Evolutionary conservation across 208 protist species (phyloP).

Genomic region (Paratrypanosoma confusum): DNA sequence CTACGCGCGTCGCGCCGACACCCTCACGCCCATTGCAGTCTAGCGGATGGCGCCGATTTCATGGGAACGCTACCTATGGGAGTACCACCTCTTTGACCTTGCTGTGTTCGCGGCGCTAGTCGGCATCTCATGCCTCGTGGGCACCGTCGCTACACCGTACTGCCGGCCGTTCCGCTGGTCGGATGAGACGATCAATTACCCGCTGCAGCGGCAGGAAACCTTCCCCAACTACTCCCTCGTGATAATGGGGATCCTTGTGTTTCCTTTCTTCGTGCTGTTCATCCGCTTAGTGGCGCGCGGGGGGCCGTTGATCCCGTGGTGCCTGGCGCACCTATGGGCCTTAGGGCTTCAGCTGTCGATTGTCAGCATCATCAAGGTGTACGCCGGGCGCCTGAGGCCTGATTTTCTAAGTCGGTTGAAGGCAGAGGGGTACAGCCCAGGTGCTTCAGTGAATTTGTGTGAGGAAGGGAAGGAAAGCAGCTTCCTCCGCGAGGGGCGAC

Average conservation of each 20-base stretch:
- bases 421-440: slow-evolving; percentile 23
- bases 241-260: slow-evolving; percentile 20
- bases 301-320: slow-evolving; percentile 44
- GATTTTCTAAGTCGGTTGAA: slow-evolving; percentile 71
- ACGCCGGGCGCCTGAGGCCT: slow-evolving; percentile 84
- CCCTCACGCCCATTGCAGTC: no score
- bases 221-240: slow-evolving; percentile 54
- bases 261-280: slow-evolving; percentile 30
- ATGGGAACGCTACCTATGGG: no score
- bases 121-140: not conserved
- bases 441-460: slow-evolving; percentile 25
- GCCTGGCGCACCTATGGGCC: slow-evolving; percentile 39
- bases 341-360: slow-evolving; percentile 22
- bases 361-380: slow-evolving; percentile 44
- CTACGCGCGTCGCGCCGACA: no score
- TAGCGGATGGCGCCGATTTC: no score
- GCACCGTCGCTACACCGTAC: slow-evolving; percentile 12
- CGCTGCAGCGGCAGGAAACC: slow-evolving; percentile 18
- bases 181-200: slow-evolving; percentile 57
- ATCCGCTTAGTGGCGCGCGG: slow-evolving; percentile 15
- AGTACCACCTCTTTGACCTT: no score
- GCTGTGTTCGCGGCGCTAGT: no score
- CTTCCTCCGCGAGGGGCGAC: slow-evolving; percentile 48
- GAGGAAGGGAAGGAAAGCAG: slow-evolving; percentile 21
- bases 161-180: slow-evolving; percentile 66